Base-by-base conservation (phyloP, 257 asterid genomes). In the Primulina eburnea region DNA sequence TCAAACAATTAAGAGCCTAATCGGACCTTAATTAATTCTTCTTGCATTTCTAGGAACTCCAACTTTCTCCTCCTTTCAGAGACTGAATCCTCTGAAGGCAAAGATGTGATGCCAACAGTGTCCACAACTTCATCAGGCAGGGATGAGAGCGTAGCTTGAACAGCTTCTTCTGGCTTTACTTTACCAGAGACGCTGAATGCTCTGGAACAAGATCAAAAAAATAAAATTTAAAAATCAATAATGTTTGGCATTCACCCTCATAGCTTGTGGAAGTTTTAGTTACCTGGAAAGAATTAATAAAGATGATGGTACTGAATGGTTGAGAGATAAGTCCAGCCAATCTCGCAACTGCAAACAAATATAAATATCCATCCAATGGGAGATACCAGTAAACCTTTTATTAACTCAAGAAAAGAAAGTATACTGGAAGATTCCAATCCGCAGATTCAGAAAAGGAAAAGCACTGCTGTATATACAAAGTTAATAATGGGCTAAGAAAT, bases 121-220 rank as follows among this genome's bases (percentile, higher is more conserved):
- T 88, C 97, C 78, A 91, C 99, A 79, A 94, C 97, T 81, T 94
- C 99, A 84, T 94, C 99, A 63, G 99, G 99, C 66, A 94, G 88
- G 65, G 99, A 94, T 68, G 96, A 89, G 64, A 94, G 82, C 10
- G 99, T 91, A 80, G 95, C 95, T 73, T 84, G 89, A 71, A 91
- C 96, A 67, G 90, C 99, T 76, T 94, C 99, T 78, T 91, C 97
- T 62, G 95, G 96, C 81, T 71, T 89, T 79, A 91, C 78, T 80
- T 82, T 94, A 75, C 99, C 97, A 64, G 99, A 86, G 56, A 94
- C 89, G 37, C 88, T 89, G 79, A 94, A 94, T 64, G 99, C 90
- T 78, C 99, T 91, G 83, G 72, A 66, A 33, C 29, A 76, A 72
- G 73, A 70, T 30, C 62, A 38, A 33, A 67, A 67, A 67, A 47